phyloP scores from a whole-genome alignment of 441 rosid genomes.

The Erodium moschatum region DNA sequence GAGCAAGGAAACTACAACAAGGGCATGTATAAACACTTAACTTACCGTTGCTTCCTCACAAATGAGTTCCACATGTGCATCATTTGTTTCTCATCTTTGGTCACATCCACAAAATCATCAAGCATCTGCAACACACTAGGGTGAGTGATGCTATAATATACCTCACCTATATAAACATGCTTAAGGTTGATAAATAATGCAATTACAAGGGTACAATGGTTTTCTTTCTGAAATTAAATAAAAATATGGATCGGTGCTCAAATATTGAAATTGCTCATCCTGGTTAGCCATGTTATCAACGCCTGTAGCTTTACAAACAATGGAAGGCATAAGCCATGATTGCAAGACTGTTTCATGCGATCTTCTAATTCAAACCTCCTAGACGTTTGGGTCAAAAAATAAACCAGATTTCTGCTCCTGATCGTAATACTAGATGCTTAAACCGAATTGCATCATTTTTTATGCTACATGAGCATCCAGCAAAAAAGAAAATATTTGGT shows the following conservation, averaged over 20 bases:
- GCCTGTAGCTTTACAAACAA: not conserved
- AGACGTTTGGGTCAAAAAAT: not conserved
- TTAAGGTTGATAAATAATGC: not conserved
- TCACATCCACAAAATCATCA: constrained; percentile 96
- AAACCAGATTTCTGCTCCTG: not conserved
- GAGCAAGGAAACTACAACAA: too few relatives aligned
- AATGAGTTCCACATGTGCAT: constrained; percentile 99
- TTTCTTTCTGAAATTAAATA: not conserved
- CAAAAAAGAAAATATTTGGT: not conserved
- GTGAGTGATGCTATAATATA: constrained; percentile 10
- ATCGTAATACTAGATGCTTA: not conserved
- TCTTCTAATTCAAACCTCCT: constrained; percentile 4
- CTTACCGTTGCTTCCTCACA: constrained; percentile 90
- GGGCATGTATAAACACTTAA: not conserved
- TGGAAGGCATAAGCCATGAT: not conserved
- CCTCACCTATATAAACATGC: not conserved
- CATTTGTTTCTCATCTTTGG: constrained; percentile 87
- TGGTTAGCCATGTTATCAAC: not conserved
- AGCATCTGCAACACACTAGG: constrained; percentile 63
- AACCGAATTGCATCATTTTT: not conserved
- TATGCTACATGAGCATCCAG: not conserved
- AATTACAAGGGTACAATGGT: not conserved
- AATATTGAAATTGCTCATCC: not conserved
- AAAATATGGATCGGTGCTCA: not conserved
- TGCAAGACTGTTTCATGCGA: not conserved